Evolutionary conservation across 208 protist genomes (phyloP).

Genomic region (Acanthamoeba royreba): DNA sequence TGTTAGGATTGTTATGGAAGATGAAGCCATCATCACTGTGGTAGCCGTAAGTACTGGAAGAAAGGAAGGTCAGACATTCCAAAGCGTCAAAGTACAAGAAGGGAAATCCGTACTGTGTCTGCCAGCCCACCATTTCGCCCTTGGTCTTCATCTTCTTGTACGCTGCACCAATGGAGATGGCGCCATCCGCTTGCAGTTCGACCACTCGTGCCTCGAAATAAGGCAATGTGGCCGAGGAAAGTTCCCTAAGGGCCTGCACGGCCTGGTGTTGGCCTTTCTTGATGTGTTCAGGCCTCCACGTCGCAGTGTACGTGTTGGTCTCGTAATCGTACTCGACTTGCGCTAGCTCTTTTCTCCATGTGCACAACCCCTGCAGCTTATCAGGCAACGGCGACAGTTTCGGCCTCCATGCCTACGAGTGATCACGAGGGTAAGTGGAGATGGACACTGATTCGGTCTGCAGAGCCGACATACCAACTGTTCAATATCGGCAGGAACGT

Average conservation of each 20-base stretch:
- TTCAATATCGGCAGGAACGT: not conserved
- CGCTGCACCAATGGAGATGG: not conserved
- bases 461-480: not conserved
- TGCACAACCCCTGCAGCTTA: not conserved
- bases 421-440: not conserved
- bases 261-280: not conserved
- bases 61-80: not conserved
- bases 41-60: conserved; percentile 15
- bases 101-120: not conserved
- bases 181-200: not conserved
- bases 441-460: too few species aligned
- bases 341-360: not conserved
- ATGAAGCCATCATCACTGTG: conserved; percentile 42
- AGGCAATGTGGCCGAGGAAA: not conserved
- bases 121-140: not conserved
- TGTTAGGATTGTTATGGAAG: not conserved
- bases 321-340: not conserved
- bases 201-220: conserved; percentile 12
- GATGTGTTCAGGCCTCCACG: not conserved
- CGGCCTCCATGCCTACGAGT: not conserved
- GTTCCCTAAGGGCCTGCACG: not conserved
- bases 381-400: not conserved
- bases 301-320: not conserved
- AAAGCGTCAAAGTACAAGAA: not conserved
- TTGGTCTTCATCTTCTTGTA: not conserved